Evolutionary conservation across 1,284 basidiomycete genomes (phyloP), one percentile per base, ranked within the genome.

Genomic region (Violaceomyces palustris): DNA sequence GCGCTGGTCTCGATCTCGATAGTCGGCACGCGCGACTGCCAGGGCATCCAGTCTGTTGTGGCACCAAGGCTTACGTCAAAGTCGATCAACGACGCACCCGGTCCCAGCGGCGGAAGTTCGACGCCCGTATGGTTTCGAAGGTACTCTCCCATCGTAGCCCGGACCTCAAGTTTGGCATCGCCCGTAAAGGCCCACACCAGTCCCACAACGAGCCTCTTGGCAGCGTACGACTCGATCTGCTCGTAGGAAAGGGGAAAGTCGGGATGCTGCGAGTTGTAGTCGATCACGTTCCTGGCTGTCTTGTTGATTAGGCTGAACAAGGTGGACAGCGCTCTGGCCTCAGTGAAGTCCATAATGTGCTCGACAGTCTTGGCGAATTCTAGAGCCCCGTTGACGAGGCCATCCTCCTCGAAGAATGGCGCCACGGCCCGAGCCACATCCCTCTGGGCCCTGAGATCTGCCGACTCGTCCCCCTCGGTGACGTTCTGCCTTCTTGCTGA

Each of bases 321-420:
- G 0, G 94, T 98, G 67, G 87, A 89, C 48, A 98, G 81, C 0
- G 90, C 90, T 26, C 96, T 87, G 4, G 86, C 90, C 25, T 77
- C 75, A 1, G 93, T 97, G 77, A 96, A 97, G 75, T 96, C 91
- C 94, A 99, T 98, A 75, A 98, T 97, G 68, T 99, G 94, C 63
- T 91, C 86, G 35, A 89, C 83, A 14, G 82, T 81, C 45, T 82
- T 81, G 0, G 92, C 89, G 61, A 84, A 88, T 23, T 80, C 78
- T 28, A 97, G 79, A 1, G 91, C 88, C 9, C 80, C 77, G 50
- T 81, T 81, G 45, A 98, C 86, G 12, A 99, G 79, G 37, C 83
- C 87, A 4, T 83, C 80, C 5, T 62, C 56, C 3, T 79, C 81
- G 72, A 98, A 94, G 78, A 63, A 55, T 17, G 61, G 54, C 25